Evolutionary conservation across 495 filamentous ascomycete species (phyloP), one percentile per base, ranked within the genome.

Genomic region (Margaritispora aquatica): DNA sequence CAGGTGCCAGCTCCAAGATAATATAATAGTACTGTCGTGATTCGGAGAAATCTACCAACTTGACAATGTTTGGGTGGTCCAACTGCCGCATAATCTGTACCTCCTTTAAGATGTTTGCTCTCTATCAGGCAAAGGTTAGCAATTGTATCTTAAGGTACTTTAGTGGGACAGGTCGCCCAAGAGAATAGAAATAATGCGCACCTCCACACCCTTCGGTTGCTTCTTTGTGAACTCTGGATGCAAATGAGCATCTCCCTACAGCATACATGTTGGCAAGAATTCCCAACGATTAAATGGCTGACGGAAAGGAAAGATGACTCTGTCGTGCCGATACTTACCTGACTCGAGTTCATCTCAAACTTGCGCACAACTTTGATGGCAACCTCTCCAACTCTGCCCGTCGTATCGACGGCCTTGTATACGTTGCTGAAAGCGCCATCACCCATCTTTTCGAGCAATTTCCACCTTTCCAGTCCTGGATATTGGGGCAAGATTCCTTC

Each of bases 381-480:
- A 17, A 94, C 91, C 66, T 98, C 88, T 44, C 83, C 85, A 41
- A 80, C 79, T 54, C 86, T 75, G 21, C 86, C 85, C 20, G 77
- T 66, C 3, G 74, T 76, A 71, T 98, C 95, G 58, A 77, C 79
- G 19, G 95, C 94, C 2, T 89, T 84, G 71, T 97, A 98, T 56
- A 98, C 94, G 61, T 98, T 98, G 78, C 93, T 97, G 79, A 98
- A 98, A 46, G 94, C 94, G 53, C 94, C 94, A 66, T 98, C 94
- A 54, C 94, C 94, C 94, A 98, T 98, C 79, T 98, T 98, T 73
- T 97, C 92, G 38, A 96, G 5, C 44, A 98, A 71, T 55, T 87
- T 84, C 87, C 88, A 98, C 63, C 94, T 79, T 59, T 97, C 95
- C 22, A 98, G 74, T 34, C 92, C 92, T 4, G 94, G 93, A 67